These are phyloP conservation scores for Alternaria consortialis DNA, from an alignment of 2,329 filamentous ascomycete genomes.

Conservation along the genomic window DNA sequence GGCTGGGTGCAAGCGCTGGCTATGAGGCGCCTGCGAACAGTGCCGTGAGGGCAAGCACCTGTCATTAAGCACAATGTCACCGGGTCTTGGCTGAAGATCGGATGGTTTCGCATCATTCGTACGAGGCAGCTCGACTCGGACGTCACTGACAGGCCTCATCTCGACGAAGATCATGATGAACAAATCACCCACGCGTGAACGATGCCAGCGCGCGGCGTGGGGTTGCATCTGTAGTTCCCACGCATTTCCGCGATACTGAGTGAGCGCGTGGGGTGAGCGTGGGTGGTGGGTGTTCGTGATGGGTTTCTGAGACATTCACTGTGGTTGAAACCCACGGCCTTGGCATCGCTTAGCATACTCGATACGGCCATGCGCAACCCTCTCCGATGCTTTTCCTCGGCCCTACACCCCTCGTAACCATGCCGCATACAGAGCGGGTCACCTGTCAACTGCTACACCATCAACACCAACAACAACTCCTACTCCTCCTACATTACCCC, in stretches of 20 bases:
- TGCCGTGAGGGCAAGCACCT: neutral
- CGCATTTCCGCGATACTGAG: conserved; percentile 3
- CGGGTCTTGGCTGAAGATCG: conserved; percentile 40
- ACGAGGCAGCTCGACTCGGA: conserved; percentile 21
- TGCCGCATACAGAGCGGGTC: conserved; percentile 26
- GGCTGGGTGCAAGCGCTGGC: conserved; percentile 17
- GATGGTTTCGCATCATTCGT: conserved; percentile 27
- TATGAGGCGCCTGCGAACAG: conserved; percentile 17
- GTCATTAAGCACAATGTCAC: conserved; percentile 25
- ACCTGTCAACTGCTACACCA: conserved; percentile 19
- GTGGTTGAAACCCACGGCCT: conserved; percentile 19
- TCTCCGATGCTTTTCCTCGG: conserved; percentile 11
- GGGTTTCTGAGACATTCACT: conserved; percentile 30
- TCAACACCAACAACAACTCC: conserved; percentile 15
- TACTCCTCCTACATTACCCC: conserved; percentile 10
- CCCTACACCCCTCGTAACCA: conserved; percentile 20
- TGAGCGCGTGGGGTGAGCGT: conserved; percentile 26
- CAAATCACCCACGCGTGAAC: conserved; percentile 13
- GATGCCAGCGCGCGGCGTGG: conserved; percentile 16
- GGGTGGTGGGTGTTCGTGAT: conserved; percentile 11
- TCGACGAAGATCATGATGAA: conserved; percentile 11
- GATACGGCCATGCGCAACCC: conserved; percentile 8
- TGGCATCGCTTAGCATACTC: conserved; percentile 35
- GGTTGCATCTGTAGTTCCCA: conserved; percentile 10
- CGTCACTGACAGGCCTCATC: conserved; percentile 17